Evolutionary conservation across 495 filamentous ascomycete genomes (phyloP), one percentile per base, ranked within the genome.

Genomic region (Tuber microsphaerosporum): DNA sequence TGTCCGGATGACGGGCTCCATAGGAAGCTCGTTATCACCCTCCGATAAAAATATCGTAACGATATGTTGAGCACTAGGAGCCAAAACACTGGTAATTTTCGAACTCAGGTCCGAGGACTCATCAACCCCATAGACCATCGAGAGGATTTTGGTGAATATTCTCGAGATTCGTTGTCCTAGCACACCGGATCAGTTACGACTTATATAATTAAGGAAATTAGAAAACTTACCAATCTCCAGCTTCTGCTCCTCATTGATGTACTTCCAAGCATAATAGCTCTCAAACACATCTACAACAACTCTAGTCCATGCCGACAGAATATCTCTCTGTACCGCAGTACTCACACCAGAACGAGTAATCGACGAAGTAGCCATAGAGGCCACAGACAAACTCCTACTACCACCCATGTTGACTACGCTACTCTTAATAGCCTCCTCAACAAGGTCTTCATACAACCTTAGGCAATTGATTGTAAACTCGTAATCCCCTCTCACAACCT

Each of bases 201-300:
- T 41, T 51, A 31, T 46, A 65, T 37, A 14, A 39, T 42, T 34
- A 22, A 75, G 31, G 39, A n/a, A 41, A 34, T 19, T 7, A 17
- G 41, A 31, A 65, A 7, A 42, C 56, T 20, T 84, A 74, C 87
- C 88, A 73, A 92, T 86, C 73, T 88, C 85, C 76, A 91, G 87
- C 71, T 90, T 89, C 72, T 94, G 89, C 42, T 90, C 86, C 26
- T 88, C 86, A 7, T 88, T 86, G 17, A 86, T 86, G 82, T 96
- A 97, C 79, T 89, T 91, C 96, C 94, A 98, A 9, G 89, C 92
- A 31, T 87, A 87, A 26, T 89, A 91, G 83, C 90, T 93, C 84
- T 94, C 92, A 80, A 93, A 92, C 12, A 96, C 87, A 80, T 97
- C 93, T 42, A 94, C 86, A 80, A 92, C 86, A 17, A 89, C 89